Conservation (phyloP, 108 stramenopile species). For the Chaetoceros muelleri region DNA sequence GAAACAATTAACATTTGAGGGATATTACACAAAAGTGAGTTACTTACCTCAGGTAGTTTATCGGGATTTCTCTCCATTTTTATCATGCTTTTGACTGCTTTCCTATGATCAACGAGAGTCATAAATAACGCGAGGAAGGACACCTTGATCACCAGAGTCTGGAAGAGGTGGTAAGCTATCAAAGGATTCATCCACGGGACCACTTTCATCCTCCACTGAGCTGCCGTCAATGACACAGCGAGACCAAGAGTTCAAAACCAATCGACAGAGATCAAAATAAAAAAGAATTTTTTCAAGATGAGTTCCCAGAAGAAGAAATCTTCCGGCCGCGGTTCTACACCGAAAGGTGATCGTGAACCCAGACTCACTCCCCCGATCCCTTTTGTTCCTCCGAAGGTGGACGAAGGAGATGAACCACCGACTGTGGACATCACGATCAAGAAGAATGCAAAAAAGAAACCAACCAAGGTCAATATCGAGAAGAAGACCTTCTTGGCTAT, state of each 20-base stretch:
- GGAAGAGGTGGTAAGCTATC: conserved; percentile 83
- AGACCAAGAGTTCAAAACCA: conserved; percentile 99
- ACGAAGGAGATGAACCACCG: too few species aligned
- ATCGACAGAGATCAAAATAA: conserved; percentile 93
- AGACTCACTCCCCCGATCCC: too few species aligned
- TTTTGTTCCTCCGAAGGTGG: too few species aligned
- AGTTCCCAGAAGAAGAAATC: too few species aligned
- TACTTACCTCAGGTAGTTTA: conserved; percentile 68
- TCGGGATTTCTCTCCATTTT: conserved; percentile 69
- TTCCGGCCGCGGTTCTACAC: too few species aligned
- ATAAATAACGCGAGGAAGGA: conserved; percentile 95
- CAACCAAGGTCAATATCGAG: too few species aligned
- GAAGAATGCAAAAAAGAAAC: too few species aligned
- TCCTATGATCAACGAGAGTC: conserved; percentile 90
- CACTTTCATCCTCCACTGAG: background rate
- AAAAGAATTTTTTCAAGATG: conserved; percentile 99
- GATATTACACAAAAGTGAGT: background rate
- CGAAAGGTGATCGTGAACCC: too few species aligned
- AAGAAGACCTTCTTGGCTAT: too few species aligned
- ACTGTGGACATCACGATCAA: too few species aligned
- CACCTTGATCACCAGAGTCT: conserved; percentile 57
- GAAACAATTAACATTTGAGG: background rate
- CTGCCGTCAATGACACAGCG: conserved; percentile 78
- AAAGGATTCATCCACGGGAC: conserved; percentile 17
- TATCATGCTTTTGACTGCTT: conserved; percentile 86